Evolutionary conservation across 768 basidiomycete species (phyloP).

Genomic region (Hygrophorus pudorinus): DNA sequence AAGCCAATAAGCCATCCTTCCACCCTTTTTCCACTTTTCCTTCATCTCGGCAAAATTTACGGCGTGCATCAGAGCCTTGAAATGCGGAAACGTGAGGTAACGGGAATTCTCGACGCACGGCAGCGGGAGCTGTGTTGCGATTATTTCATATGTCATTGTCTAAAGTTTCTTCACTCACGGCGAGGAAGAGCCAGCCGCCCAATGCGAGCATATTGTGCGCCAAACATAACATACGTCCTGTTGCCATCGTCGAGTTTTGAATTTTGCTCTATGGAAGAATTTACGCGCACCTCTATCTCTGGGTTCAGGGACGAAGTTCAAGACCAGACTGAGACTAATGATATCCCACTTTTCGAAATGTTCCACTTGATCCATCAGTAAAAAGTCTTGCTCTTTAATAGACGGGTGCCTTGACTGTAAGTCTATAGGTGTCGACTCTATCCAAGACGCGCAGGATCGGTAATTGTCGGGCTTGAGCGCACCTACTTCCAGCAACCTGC

Average conservation of each 20-base stretch:
- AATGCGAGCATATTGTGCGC: constrained; percentile 45
- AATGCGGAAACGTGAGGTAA: constrained; percentile 55
- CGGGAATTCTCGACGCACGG: constrained; percentile 84
- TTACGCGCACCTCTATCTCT: constrained; percentile 55
- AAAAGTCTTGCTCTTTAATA: constrained; percentile 82
- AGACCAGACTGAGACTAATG: constrained; percentile 78
- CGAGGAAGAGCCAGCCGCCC: constrained; percentile 60
- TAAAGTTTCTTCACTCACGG: constrained; percentile 34
- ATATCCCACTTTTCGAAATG: constrained; percentile 59
- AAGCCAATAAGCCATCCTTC: constrained; percentile 87
- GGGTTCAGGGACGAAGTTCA: constrained; percentile 80
- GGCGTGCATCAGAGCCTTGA: constrained; percentile 44
- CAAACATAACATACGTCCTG: constrained; percentile 64
- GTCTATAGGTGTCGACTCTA: constrained; percentile 69
- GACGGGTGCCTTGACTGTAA: constrained; percentile 73
- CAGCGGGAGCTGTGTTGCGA: constrained; percentile 53
- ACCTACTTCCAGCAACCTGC: constrained; percentile 80
- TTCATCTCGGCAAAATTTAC: constrained; percentile 58
- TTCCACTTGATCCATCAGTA: constrained; percentile 44
- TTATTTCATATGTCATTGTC: neutral
- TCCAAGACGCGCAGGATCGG: constrained; percentile 54
- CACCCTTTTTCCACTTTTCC: constrained; percentile 51
- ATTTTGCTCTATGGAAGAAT: neutral
- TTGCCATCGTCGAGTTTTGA: constrained; percentile 2
- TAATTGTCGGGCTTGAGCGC: constrained; percentile 84